Evolutionary conservation across 345 rosid genomes (phyloP).

Genomic region (Bruguiera gymnorhiza): DNA sequence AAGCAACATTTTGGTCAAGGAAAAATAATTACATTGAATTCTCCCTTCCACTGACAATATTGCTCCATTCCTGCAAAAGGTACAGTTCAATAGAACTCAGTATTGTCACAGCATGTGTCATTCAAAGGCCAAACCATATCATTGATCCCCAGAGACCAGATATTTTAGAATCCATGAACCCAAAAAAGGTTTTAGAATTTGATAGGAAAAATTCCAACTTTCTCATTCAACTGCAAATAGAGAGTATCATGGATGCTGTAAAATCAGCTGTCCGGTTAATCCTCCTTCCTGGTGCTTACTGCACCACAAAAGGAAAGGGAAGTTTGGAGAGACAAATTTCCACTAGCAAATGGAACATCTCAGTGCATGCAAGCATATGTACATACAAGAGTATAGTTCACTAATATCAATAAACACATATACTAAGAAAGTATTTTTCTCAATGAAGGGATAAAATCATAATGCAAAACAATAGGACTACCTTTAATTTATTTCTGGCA

Average conservation of each 20-base stretch:
- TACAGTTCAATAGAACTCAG: slow-evolving; percentile 17
- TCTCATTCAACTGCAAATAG: not conserved
- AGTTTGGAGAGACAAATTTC: too few species aligned
- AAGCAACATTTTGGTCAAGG: slow-evolving; percentile 4
- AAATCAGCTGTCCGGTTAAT: too few species aligned
- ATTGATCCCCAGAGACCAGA: too few species aligned
- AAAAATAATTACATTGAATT: slow-evolving; percentile 49
- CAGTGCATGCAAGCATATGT: not conserved
- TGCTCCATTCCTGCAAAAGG: slow-evolving; percentile 61
- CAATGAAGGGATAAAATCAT: not conserved
- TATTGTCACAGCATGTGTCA: not conserved
- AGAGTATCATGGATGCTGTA: not conserved
- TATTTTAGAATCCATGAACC: too few species aligned
- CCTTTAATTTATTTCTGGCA: not conserved
- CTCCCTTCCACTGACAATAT: slow-evolving; percentile 45
- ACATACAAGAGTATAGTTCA: not conserved
- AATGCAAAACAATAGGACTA: not conserved
- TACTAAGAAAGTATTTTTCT: not conserved
- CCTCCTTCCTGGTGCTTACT: too few species aligned
- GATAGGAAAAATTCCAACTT: slow-evolving; percentile 1
- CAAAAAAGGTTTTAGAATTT: not conserved
- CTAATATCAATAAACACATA: not conserved
- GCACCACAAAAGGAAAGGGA: too few species aligned
- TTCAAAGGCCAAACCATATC: too few species aligned
- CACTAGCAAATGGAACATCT: too few species aligned